These are phyloP conservation scores for Pachyrhizus erosus DNA, from an alignment of 306 rosid species.

Conservation along the genomic window DNA sequence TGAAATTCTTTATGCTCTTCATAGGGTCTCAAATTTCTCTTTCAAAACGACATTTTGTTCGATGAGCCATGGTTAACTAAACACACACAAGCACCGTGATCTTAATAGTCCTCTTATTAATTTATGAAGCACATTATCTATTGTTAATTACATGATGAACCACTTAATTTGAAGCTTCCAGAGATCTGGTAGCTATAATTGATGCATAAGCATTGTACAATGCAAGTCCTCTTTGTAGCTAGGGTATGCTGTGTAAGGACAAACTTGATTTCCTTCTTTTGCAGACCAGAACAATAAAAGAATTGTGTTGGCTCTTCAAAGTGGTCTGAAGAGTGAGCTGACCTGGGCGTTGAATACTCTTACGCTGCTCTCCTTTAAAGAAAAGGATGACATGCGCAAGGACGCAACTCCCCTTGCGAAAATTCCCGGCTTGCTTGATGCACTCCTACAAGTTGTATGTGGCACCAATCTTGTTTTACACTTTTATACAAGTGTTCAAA, in stretches of 20 bases:
- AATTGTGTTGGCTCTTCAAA: constrained; percentile 91
- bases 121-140: background rate
- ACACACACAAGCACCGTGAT: background rate
- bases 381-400: constrained; percentile 89
- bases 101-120: background rate
- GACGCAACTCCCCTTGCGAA: constrained; percentile 85
- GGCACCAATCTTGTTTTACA: background rate
- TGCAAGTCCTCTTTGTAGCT: background rate
- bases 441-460: constrained; percentile 96
- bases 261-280: background rate
- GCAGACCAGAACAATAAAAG: constrained; percentile 94
- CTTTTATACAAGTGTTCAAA: background rate
- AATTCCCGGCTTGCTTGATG: constrained; percentile 95
- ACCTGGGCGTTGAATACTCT: constrained; percentile 96
- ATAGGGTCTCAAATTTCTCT: background rate
- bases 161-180: constrained; percentile 23
- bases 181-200: background rate
- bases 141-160: background rate
- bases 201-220: background rate
- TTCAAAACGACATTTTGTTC: background rate
- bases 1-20: background rate
- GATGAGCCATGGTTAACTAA: background rate
- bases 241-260: constrained; percentile 3
- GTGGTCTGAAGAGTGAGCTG: constrained; percentile 97
- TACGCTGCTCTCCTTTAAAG: constrained; percentile 89